Conservation (phyloP, 1,284 basidiomycete species). For the Sporisorium reilianum region DNA sequence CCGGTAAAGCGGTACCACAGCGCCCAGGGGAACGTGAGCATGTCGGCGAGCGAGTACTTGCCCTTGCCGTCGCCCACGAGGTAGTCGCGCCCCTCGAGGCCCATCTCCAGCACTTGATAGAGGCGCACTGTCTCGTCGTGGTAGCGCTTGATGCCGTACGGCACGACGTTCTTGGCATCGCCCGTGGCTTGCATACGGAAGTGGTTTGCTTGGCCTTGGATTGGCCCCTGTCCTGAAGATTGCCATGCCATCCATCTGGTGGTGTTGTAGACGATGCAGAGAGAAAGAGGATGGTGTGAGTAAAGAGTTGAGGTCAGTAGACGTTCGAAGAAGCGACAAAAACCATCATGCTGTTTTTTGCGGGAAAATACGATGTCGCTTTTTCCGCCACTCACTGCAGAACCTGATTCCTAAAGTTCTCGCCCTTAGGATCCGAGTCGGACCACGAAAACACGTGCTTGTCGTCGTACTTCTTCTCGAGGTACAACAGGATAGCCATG, state of each 20-base stretch:
- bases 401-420: conserved; percentile 49
- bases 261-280: neutral
- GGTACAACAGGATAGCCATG: conserved; percentile 57
- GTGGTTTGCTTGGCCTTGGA: conserved; percentile 60
- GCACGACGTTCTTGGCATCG: conserved; percentile 49
- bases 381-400: conserved; percentile 26
- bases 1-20: conserved; percentile 39
- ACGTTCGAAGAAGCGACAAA: too few relatives aligned
- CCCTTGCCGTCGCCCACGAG: conserved; percentile 58
- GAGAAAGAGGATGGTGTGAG: neutral
- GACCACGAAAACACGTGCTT: conserved; percentile 55
- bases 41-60: conserved; percentile 59
- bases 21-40: conserved; percentile 53
- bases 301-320: neutral
- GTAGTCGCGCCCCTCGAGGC: conserved; percentile 53
- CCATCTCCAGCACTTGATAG: conserved; percentile 51
- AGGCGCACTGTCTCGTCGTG: conserved; percentile 53
- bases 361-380: too few relatives aligned
- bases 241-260: conserved; percentile 37
- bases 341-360: too few relatives aligned
- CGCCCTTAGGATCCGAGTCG: conserved; percentile 44
- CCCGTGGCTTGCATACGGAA: conserved; percentile 52
- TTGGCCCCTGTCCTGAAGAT: conserved; percentile 40
- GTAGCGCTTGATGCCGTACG: conserved; percentile 57
- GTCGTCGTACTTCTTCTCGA: conserved; percentile 59